These are phyloP conservation scores for Lasiosphaeria miniovina DNA, from an alignment of 495 filamentous ascomycete genomes.

Conservation along the genomic window DNA sequence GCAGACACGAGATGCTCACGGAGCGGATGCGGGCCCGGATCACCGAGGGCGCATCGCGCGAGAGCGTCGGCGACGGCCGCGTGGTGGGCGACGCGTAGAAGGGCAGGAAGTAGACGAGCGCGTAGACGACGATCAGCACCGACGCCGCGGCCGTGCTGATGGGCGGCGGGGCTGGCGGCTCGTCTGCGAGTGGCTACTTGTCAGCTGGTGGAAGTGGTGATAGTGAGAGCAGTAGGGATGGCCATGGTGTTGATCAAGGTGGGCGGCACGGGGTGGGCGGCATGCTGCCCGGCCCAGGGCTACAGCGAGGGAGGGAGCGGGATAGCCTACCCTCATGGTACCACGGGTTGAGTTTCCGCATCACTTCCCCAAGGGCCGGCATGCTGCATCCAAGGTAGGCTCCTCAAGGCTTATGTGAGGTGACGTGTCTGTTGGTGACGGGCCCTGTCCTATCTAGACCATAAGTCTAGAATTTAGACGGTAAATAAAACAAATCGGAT, in stretches of 20 bases:
- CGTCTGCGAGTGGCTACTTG: slow-evolving; percentile 10
- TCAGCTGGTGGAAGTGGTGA: slow-evolving; percentile 3
- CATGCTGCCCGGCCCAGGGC: too few species aligned
- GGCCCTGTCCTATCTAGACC: too few species aligned
- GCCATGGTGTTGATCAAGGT: neutral
- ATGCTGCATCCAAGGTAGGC: too few species aligned
- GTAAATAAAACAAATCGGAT: too few species aligned
- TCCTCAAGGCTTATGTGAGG: too few species aligned
- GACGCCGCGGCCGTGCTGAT: slow-evolving; percentile 23
- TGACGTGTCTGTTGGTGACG: too few species aligned
- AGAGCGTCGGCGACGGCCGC: slow-evolving; percentile 75
- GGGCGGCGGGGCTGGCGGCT: slow-evolving; percentile 21
- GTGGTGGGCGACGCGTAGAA: slow-evolving; percentile 82
- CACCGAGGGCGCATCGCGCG: slow-evolving; percentile 83
- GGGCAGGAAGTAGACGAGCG: slow-evolving; percentile 81
- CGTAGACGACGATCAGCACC: slow-evolving; percentile 62
- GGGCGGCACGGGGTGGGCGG: neutral
- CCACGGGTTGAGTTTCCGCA: too few species aligned
- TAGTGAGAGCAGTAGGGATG: neutral
- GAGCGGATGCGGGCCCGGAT: slow-evolving; percentile 82
- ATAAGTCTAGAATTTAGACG: too few species aligned
- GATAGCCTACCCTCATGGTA: too few species aligned
- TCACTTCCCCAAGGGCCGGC: too few species aligned
- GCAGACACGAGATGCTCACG: slow-evolving; percentile 66
- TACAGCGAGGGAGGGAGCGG: too few species aligned